These are phyloP conservation scores for Entrophospora sp. DNA, from an alignment of 192 early-diverging fungal genomes.

Conservation along the genomic window DNA sequence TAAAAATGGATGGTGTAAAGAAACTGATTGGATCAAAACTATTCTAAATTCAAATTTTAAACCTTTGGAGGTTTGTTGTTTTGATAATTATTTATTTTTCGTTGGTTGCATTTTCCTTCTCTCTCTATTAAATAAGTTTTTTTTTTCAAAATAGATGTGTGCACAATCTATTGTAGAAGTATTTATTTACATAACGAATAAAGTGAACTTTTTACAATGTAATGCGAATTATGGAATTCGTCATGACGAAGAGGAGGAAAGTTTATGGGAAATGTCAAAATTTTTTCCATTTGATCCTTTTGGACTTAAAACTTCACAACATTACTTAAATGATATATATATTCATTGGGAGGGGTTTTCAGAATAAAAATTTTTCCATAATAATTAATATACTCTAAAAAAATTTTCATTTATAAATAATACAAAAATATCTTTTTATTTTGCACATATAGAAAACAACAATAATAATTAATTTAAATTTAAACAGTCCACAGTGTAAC, in stretches of 20 bases:
- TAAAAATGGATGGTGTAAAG: conserved; percentile 46
- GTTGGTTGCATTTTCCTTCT: neutral
- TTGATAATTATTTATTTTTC: neutral
- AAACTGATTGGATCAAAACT: conserved; percentile 58
- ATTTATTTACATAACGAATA: too few relatives aligned
- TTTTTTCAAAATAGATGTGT: too few relatives aligned
- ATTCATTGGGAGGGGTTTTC: conserved; percentile 58
- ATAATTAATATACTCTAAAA: too few relatives aligned
- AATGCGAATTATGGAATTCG: conserved; percentile 17
- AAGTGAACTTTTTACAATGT: neutral
- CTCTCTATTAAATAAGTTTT: too few relatives aligned
- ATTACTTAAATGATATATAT: conserved; percentile 65
- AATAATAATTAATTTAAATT: too few relatives aligned
- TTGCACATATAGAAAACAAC: too few relatives aligned
- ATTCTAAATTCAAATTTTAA: conserved; percentile 68
- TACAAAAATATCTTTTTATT: too few relatives aligned
- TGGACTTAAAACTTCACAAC: conserved; percentile 57
- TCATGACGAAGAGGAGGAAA: conserved; percentile 41
- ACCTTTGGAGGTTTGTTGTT: conserved; percentile 54
- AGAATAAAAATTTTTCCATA: too few relatives aligned
- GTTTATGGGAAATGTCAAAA: conserved; percentile 33
- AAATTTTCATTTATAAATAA: too few relatives aligned
- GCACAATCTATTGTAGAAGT: too few relatives aligned
- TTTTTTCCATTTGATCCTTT: conserved; percentile 97
- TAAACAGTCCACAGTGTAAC: too few relatives aligned